Base-by-base conservation (phyloP, 1,284 basidiomycete species). In the Vanrija sp. region DNA sequence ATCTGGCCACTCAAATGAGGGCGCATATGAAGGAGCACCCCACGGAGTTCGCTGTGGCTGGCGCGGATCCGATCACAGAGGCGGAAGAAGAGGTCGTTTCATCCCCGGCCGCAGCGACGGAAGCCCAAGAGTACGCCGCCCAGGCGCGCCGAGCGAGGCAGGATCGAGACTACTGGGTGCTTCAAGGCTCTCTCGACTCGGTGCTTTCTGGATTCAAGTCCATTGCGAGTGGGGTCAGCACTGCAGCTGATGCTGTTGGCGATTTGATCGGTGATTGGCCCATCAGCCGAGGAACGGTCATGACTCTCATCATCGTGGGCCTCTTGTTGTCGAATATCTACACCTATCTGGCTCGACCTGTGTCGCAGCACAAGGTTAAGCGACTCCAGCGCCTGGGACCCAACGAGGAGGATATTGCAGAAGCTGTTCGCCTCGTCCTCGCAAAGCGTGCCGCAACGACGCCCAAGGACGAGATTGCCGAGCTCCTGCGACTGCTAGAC, bases 181-280 rank as follows among this genome's bases (percentile, higher is more conserved):
- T 92, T 57, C 90, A 93, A 66, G 91, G 88, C 83, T 88, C 88
- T 2, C 85, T 86, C 74, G 91, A 94, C 66, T 88, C 87, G 21
- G 81, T 91, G 67, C 80, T 80, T 54, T 79, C 81, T 57, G 90
- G 93, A 52, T 84, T 84, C 46, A 80, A 79, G 65, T 82, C 84
- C 61, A 86, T 87, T 56, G 82, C 85, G 19, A 79, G 76, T 39
- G 89, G 85, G 19, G 82, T 93, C 46, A 78, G 76, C 52, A 88
- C 89, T 64, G 61, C 76, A 1, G 43, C 64, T 43, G 61, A 68
- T 28, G 62, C 61, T 12, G 81, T 85, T 0, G 86, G 85, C 82
- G 88, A 91, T 57, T 82, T 88, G 63, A 83, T 84, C 80, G 45
- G 81, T 77, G 66, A 86, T 82, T 67, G 83, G 1, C 71, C 68